These are phyloP conservation scores for Hymenoscyphus albidus DNA, from an alignment of 2,329 filamentous ascomycete genomes.

Conservation along the genomic window DNA sequence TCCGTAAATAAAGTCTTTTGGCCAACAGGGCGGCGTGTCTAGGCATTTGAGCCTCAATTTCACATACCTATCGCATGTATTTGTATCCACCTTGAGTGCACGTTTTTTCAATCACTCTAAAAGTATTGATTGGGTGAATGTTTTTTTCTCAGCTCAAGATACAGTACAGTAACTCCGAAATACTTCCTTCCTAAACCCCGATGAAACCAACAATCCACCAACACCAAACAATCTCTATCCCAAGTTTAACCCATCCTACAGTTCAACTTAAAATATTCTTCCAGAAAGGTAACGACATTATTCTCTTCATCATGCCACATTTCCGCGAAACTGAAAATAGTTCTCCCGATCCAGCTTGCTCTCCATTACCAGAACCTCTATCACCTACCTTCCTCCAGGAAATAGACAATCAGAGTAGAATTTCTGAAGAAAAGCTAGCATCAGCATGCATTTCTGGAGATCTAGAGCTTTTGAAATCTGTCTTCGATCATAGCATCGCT, in stretches of 20 bases:
- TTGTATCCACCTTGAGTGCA: too few relatives aligned
- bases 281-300: background rate
- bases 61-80: too few relatives aligned
- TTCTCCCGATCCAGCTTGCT: background rate
- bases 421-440: background rate
- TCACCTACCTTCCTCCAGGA: background rate
- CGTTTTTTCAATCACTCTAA: too few relatives aligned
- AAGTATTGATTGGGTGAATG: too few relatives aligned
- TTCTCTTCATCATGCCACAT: background rate
- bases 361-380: background rate
- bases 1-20: too few relatives aligned
- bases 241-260: background rate
- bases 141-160: too few relatives aligned
- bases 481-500: constrained; percentile 5
- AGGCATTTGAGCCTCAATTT: too few relatives aligned
- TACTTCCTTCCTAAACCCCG: background rate
- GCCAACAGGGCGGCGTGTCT: too few relatives aligned
- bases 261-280: background rate
- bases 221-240: background rate
- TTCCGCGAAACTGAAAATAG: background rate
- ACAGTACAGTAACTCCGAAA: background rate
- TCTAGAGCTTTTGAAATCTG: background rate
- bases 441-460: background rate
- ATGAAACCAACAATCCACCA: background rate
- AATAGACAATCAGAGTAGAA: background rate